Conservation (phyloP, 176 grass and related monocot species). For the Chrysopogon serrulatus region DNA sequence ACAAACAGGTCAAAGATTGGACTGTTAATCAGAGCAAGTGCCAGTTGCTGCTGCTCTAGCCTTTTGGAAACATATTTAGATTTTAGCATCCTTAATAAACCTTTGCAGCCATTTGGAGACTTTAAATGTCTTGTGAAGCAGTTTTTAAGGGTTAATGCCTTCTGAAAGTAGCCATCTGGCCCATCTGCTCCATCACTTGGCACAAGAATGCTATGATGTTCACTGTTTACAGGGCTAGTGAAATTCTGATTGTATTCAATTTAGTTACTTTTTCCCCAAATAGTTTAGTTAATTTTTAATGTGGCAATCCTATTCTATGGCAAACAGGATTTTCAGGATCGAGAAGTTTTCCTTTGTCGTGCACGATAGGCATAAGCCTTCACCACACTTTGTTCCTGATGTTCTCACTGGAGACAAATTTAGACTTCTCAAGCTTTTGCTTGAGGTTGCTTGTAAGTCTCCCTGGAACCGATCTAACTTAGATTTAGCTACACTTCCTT, state of each 20-base stretch:
- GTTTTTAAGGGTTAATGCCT: not conserved
- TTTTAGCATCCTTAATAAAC: not conserved
- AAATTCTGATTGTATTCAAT: not conserved
- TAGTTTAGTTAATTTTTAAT: too few relatives aligned
- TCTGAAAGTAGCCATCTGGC: not conserved
- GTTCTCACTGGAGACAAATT: not conserved
- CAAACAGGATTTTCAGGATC: not conserved
- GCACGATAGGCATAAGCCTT: not conserved
- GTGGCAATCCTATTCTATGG: too few relatives aligned
- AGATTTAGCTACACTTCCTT: too few relatives aligned
- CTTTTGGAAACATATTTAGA: not conserved
- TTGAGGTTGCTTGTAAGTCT: too few relatives aligned
- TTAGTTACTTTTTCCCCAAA: not conserved
- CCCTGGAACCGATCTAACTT: too few relatives aligned
- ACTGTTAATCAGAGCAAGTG: not conserved
- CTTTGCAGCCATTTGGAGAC: not conserved
- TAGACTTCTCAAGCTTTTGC: not conserved
- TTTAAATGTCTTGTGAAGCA: not conserved
- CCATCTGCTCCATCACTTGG: not conserved
- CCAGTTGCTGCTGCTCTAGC: not conserved
- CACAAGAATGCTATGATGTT: not conserved
- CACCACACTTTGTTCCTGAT: not conserved
- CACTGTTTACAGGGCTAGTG: not conserved
- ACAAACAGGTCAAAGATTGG: not conserved
- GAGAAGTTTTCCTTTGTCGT: not conserved